Percentiles rank a stretch among this genome's conserved stretches.
Conservation (phyloP, 2,329 filamentous ascomycete species). For the Pseudocercospora musae region DNA sequence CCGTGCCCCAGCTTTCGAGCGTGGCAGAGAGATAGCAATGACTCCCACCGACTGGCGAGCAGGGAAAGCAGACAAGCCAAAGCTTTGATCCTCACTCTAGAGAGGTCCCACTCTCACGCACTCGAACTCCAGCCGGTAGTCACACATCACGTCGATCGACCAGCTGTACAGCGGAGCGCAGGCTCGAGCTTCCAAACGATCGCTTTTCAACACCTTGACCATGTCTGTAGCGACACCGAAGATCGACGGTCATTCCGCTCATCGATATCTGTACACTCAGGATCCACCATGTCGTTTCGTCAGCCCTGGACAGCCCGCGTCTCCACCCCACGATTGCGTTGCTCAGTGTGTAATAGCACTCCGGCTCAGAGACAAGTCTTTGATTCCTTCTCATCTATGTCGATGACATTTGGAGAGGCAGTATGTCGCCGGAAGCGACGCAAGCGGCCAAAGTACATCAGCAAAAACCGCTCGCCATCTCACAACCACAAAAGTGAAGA, state of each 20-base stretch:
- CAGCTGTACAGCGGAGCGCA: neutral
- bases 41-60: constrained; percentile 21
- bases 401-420: constrained; percentile 55
- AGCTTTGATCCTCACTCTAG: constrained; percentile 90
- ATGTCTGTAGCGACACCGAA: neutral
- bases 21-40: constrained; percentile 1
- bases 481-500: constrained; percentile 23
- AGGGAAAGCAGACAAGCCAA: constrained; percentile 71
- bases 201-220: constrained; percentile 1
- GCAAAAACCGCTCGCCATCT: constrained; percentile 76
- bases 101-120: constrained; percentile 66
- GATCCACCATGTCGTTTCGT: constrained; percentile 27
- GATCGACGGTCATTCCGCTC: constrained; percentile 15
- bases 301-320: constrained; percentile 17
- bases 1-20: neutral
- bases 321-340: constrained; percentile 18
- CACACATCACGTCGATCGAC: neutral
- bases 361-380: constrained; percentile 89
- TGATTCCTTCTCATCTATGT: constrained; percentile 69
- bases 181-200: constrained; percentile 6
- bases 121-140: constrained; percentile 12
- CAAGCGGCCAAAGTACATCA: constrained; percentile 89
- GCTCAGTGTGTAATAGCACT: constrained; percentile 75
- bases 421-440: constrained; percentile 34
- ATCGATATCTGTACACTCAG: constrained; percentile 9